phyloP scores from a whole-genome alignment of 2,329 filamentous ascomycete species.

The Diaporthe citri region DNA sequence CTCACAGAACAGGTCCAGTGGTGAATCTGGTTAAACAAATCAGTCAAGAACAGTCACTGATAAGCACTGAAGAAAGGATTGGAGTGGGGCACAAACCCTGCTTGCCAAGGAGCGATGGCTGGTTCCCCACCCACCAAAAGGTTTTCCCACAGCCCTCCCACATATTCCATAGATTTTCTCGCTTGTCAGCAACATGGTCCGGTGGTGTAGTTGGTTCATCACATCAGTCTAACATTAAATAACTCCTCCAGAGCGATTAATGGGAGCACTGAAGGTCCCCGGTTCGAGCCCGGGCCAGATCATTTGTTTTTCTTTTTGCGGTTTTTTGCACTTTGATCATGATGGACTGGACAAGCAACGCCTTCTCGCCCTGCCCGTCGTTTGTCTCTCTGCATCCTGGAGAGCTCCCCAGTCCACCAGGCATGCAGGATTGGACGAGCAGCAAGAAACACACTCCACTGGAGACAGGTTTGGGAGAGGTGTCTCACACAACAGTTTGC shows the following conservation, averaged over 20 bases:
- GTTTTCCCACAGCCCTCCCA: too few species aligned
- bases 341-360: background rate
- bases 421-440: background rate
- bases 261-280: conserved; percentile 33
- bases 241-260: background rate
- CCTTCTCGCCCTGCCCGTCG: background rate
- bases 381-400: too few species aligned
- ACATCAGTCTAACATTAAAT: conserved; percentile 28
- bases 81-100: too few species aligned
- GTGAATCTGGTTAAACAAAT: conserved; percentile 31
- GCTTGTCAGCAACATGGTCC: background rate
- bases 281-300: conserved; percentile 35
- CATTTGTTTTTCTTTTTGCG: background rate
- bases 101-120: too few species aligned
- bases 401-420: background rate
- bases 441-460: background rate
- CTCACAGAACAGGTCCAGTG: background rate
- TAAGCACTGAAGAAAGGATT: too few species aligned
- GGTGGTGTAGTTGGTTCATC: conserved; percentile 37
- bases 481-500: background rate
- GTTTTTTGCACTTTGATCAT: background rate
- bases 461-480: too few species aligned
- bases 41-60: background rate
- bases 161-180: too few species aligned
- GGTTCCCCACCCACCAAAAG: too few species aligned